phyloP scores from a whole-genome alignment of 2,329 filamentous ascomycete genomes.

The Aspergillus cejpii region DNA sequence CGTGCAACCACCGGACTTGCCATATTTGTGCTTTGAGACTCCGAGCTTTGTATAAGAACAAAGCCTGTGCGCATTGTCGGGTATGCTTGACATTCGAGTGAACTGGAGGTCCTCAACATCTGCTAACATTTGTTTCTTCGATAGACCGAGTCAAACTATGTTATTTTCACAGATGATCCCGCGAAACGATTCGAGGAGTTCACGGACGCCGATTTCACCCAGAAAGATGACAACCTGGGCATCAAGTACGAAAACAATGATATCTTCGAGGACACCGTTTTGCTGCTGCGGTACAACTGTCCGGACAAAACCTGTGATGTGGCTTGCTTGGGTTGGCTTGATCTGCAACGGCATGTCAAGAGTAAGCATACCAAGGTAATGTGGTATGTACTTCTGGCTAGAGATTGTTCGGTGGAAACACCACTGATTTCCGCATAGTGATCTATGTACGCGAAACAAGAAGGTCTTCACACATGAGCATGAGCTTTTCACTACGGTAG shows the following conservation, averaged over 20 bases:
- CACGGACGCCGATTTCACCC: slow-evolving; percentile 62
- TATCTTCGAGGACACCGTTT: slow-evolving; percentile 82
- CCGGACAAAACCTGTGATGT: slow-evolving; percentile 78
- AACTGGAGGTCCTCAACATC: background rate
- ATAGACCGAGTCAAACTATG: slow-evolving; percentile 51
- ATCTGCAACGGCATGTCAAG: slow-evolving; percentile 74
- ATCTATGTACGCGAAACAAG: slow-evolving; percentile 87
- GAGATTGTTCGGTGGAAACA: slow-evolving; percentile 1
- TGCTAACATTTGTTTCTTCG: slow-evolving; percentile 11
- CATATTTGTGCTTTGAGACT: slow-evolving; percentile 91
- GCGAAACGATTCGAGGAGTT: slow-evolving; percentile 85
- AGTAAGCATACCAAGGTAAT: slow-evolving; percentile 76
- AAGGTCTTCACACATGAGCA: slow-evolving; percentile 99
- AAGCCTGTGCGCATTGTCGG: slow-evolving; percentile 92
- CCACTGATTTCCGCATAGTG: slow-evolving; percentile 41
- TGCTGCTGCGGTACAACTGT: slow-evolving; percentile 90
- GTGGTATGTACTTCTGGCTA: slow-evolving; percentile 49
- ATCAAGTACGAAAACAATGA: slow-evolving; percentile 85
- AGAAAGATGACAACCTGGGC: slow-evolving; percentile 75
- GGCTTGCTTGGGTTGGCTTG: slow-evolving; percentile 73
- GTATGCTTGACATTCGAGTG: slow-evolving; percentile 45
- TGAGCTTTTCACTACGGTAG: slow-evolving; percentile 74
- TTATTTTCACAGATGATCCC: slow-evolving; percentile 85
- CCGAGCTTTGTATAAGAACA: slow-evolving; percentile 91
- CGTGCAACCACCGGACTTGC: slow-evolving; percentile 93